These are phyloP conservation scores for Sequoia sempervirens DNA, from an alignment of 75 land plant species.

Conservation along the genomic window DNA sequence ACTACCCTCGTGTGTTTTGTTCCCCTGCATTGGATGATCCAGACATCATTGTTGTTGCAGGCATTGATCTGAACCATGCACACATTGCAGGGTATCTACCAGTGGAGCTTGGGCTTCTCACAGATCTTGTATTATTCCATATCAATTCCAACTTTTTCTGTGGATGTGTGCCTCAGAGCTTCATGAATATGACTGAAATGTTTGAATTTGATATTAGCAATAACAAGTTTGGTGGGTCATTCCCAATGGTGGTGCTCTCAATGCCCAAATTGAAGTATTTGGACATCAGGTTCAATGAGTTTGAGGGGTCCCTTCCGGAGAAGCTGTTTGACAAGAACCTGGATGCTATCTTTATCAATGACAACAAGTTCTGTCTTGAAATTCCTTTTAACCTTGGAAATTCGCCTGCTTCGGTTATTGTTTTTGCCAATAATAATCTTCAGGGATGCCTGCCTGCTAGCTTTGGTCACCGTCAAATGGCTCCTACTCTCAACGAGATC, in stretches of 20 bases:
- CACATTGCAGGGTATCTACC: constrained; percentile 57
- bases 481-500: constrained; percentile 35
- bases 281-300: constrained; percentile 15
- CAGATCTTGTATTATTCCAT: constrained; percentile 57
- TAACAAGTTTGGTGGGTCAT: constrained; percentile 41
- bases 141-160: constrained; percentile 60
- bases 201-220: constrained; percentile 54
- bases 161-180: constrained; percentile 31
- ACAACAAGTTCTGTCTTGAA: constrained; percentile 31
- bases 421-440: constrained; percentile 44
- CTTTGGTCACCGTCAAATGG: constrained; percentile 32
- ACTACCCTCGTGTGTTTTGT: constrained; percentile 78
- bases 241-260: constrained; percentile 35
- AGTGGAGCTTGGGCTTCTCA: constrained; percentile 52
- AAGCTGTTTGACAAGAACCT: constrained; percentile 28
- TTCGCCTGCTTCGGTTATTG: constrained; percentile 41
- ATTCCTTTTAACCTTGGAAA: constrained; percentile 42
- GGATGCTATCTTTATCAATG: constrained; percentile 58
- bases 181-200: constrained; percentile 21
- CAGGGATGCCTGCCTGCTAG: constrained; percentile 34
- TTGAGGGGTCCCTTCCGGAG: constrained; percentile 35
- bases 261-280: constrained; percentile 23
- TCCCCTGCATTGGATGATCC: constrained; percentile 55
- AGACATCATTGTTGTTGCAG: constrained; percentile 41
- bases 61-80: constrained; percentile 53